A percentile compares a stretch with the other conserved stretches of the same genome.
These are phyloP conservation scores for Trypanosoma lewisi DNA, from an alignment of 208 protist genomes.

Conservation along the genomic window DNA sequence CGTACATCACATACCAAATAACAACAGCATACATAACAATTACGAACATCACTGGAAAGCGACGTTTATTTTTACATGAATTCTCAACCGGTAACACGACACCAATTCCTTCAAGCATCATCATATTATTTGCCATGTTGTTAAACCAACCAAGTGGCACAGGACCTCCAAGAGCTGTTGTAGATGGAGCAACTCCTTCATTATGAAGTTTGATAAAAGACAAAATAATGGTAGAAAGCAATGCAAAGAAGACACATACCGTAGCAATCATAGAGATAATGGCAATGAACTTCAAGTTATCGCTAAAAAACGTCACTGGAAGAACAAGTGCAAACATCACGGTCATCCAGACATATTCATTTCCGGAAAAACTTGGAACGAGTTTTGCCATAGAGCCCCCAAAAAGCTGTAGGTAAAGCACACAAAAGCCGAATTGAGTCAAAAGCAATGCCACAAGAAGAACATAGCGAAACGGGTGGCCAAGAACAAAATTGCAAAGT, in stretches of 20 bases:
- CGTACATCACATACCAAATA: constrained; percentile 24
- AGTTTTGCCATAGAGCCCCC: constrained; percentile 21
- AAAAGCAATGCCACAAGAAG: constrained; percentile 28
- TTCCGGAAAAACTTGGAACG: constrained; percentile 13
- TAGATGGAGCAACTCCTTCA: constrained; percentile 5
- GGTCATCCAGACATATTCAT: constrained; percentile 24
- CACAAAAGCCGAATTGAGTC: constrained; percentile 42
- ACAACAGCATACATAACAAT: constrained; percentile 23
- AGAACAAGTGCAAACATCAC: constrained; percentile 26
- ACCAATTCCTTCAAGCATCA: constrained; percentile 33
- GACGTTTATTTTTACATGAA: constrained; percentile 24
- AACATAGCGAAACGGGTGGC: constrained; percentile 17
- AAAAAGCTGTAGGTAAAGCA: constrained; percentile 29
- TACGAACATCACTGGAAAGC: constrained; percentile 23
- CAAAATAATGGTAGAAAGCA: constrained; percentile 13
- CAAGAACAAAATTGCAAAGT: constrained; percentile 25
- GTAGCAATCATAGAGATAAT: constrained; percentile 19
- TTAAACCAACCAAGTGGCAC: constrained; percentile 27
- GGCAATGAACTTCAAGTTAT: constrained; percentile 18
- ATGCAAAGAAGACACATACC: constrained; percentile 19
- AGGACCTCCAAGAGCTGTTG: constrained; percentile 6
- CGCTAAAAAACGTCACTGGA: constrained; percentile 19
- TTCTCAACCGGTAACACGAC: constrained; percentile 34
- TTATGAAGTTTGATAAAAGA: constrained; percentile 18
- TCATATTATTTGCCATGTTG: constrained; percentile 35